Base-by-base conservation (phyloP, 2,329 filamentous ascomycete species). In the Setomelanomma holmii region DNA sequence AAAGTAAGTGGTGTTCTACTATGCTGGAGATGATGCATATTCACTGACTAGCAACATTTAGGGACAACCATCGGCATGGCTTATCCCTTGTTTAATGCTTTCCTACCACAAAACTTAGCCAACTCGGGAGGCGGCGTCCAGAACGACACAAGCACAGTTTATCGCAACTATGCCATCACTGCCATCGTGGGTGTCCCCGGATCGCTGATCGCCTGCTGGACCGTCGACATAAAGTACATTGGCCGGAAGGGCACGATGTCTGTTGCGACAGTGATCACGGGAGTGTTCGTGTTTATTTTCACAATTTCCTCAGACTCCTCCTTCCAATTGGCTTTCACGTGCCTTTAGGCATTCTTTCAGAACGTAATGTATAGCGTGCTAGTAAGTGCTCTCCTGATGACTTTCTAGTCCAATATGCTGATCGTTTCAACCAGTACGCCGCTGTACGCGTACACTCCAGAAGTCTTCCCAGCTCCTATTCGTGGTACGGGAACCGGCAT, bases 51-150 rank as follows among this genome's bases (percentile, higher is more conserved):
- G n/a, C n/a, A n/a, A n/a, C n/a, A 30, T 2, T 30, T 14, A 30
- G 27, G 91, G 91, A 82, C 87, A 0, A 87, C 85, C 12, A 93
- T 96, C 60, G 91, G 91, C 53, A 89, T 96, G 85, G 90, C 87
- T 2, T 96, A 93, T 67, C 91, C 90, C 1, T 83, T 96, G 1
- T 96, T 93, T 82, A 95, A 95, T 73, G 89, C 89, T 45, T 96
- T 96, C 76, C 81, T 96, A n/a, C 91, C 91, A 0, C 89, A 95
- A 62, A 95, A 95, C 68, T 84, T 96, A 53, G 84, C 86, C 20
- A 83, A 86, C 49, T 82, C 84, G 21, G 78, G 78, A 10, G 60
- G 62, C 14, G 63, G 45, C 1, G 56, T 66, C 1, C 47, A 53
- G 1, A 68, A 66, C n/a, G 57, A 67, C 14, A 64, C 59, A 3